phyloP scores from a whole-genome alignment of 352 stramenopile species.

The Phytophthora brassicae region DNA sequence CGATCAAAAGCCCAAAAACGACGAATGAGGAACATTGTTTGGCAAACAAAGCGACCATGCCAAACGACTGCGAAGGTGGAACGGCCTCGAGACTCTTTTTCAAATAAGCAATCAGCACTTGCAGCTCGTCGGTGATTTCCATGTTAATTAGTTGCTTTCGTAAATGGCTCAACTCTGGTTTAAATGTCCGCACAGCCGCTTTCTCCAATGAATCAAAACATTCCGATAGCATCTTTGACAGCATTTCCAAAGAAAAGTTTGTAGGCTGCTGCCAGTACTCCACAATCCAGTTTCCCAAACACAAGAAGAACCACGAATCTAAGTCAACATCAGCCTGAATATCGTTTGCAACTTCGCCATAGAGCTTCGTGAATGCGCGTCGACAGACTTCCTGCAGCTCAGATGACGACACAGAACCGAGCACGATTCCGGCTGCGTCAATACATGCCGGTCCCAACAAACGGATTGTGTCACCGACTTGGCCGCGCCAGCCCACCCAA shows the following conservation, averaged over 20 bases:
- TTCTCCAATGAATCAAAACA: constrained; percentile 58
- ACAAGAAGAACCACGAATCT: constrained; percentile 71
- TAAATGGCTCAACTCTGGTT: constrained; percentile 53
- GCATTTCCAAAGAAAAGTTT: constrained; percentile 73
- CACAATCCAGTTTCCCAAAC: constrained; percentile 66
- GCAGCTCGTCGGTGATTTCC: constrained; percentile 46
- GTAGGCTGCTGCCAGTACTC: constrained; percentile 85
- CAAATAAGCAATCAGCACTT: constrained; percentile 64
- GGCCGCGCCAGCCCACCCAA: constrained; percentile 55
- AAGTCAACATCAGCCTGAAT: constrained; percentile 69
- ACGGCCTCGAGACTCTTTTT: constrained; percentile 59
- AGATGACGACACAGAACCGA: constrained; percentile 46
- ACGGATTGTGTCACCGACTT: constrained; percentile 50
- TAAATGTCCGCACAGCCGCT: constrained; percentile 49
- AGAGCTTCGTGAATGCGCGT: constrained; percentile 50
- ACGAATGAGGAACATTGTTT: constrained; percentile 73
- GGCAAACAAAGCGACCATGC: constrained; percentile 46
- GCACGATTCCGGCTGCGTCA: constrained; percentile 63
- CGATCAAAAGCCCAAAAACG: constrained; percentile 42
- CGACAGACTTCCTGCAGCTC: constrained; percentile 45
- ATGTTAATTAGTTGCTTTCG: constrained; percentile 47
- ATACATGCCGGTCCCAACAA: constrained; percentile 62
- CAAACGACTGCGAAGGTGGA: constrained; percentile 46
- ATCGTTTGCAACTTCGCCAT: constrained; percentile 44
- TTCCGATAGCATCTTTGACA: constrained; percentile 60